Evolutionary conservation across 1,284 basidiomycete genomes (phyloP).

Genomic region (Irpex sp.): DNA sequence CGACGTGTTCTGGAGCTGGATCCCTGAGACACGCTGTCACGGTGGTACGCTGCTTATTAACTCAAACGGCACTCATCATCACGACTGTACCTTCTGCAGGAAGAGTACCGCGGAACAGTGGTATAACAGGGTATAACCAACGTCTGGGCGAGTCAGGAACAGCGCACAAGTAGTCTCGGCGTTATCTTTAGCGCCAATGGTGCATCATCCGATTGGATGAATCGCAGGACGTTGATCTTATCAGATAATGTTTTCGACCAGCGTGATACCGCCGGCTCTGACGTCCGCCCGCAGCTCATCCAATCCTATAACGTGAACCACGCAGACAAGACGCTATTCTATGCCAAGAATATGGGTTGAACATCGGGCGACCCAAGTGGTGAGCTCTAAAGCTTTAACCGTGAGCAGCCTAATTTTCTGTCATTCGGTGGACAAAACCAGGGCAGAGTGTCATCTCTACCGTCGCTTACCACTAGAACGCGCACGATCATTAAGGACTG

Average conservation of each 20-base stretch:
- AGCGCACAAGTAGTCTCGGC: too few relatives aligned
- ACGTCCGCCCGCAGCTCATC: neutral
- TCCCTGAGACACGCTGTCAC: too few relatives aligned
- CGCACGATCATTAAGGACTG: neutral
- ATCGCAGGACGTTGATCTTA: conserved; percentile 35
- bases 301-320: neutral
- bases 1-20: too few relatives aligned
- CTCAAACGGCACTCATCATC: too few relatives aligned
- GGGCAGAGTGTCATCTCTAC: neutral
- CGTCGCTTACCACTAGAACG: neutral
- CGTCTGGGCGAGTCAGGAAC: too few relatives aligned
- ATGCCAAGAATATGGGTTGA: neutral
- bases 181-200: neutral
- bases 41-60: too few relatives aligned
- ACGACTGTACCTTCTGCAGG: too few relatives aligned
- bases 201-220: conserved; percentile 29
- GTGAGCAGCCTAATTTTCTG: neutral
- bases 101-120: too few relatives aligned
- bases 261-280: neutral
- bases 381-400: neutral
- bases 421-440: neutral
- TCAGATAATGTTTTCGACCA: conserved; percentile 7
- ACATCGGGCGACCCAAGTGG: neutral
- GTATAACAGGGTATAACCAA: too few relatives aligned
- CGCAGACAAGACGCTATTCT: neutral